Evolutionary conservation across 2,329 filamentous ascomycete species (phyloP), one percentile per base, ranked within the genome.

Genomic region (Stagonosporopsis cucurbitacearum): DNA sequence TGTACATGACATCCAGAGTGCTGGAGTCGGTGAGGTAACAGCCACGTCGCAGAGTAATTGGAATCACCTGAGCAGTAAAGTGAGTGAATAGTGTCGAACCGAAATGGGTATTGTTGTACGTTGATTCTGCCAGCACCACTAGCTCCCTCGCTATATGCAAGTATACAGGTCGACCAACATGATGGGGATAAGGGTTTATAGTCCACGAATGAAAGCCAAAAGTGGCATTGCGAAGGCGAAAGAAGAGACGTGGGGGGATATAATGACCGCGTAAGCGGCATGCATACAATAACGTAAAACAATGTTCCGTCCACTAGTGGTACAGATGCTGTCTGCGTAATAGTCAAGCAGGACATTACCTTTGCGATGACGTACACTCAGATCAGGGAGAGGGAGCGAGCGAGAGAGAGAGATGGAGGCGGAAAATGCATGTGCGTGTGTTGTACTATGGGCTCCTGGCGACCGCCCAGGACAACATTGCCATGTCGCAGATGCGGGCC

Each of bases 401-500:
- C n/a, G n/a, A n/a, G n/a, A n/a, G n/a, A n/a, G n/a, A n/a, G n/a
- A n/a, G n/a, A n/a, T n/a, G n/a, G n/a, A n/a, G n/a, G 19, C 12
- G 19, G 19, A 6, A 15, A 1, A 1, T 43, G 25, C 3, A 11
- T 11, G 15, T 3, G 1, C n/a, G 2, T 7, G 6, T 17, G 12
- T 20, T 33, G 15, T 17, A 12, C 37, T 47, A 56, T 39, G 47
- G 47, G 20, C 25, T 50, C 36, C 72, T 65, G 46, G 69, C 69
- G 8, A 70, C 69, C 15, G 65, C 71, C 79, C 79, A 81, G 5
- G 75, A 75, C 39, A 79, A 66, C 59, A 80, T 74, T 17, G 78
- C 77, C 79, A 82, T 81, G 43, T 79, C 78, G 60, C 79, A 81
- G 12, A 82, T 73, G 37, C 80, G 72, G 51, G 79, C 77, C 49